A percentile compares a stretch with the other conserved stretches of the same genome.
Conservation (phyloP, 805 yeast species). For the Yarrowia divulgata region DNA sequence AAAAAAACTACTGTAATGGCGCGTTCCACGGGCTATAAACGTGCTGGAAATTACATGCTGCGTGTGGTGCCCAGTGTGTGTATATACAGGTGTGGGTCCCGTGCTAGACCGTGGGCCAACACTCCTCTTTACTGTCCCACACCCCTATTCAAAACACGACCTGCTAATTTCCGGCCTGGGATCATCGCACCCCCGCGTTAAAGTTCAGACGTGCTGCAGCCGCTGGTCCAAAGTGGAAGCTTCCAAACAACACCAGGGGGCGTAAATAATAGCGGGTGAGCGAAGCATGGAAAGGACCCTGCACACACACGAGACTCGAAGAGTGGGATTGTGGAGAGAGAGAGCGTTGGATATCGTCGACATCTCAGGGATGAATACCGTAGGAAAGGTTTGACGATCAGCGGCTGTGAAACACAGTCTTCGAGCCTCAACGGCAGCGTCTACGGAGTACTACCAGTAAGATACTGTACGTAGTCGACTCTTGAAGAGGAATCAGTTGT, state of each 20-base stretch:
- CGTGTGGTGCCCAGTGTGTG: background rate
- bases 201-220: constrained; percentile 9
- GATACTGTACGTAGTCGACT: too few species aligned
- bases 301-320: background rate
- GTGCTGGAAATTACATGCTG: background rate
- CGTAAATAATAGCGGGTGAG: constrained; percentile 11
- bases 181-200: constrained; percentile 21
- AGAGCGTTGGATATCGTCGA: too few species aligned
- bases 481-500: too few species aligned
- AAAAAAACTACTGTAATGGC: background rate
- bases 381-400: too few species aligned
- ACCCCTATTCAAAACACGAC: constrained; percentile 12
- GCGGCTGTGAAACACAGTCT: too few species aligned
- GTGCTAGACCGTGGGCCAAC: background rate
- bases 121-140: background rate
- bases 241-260: constrained; percentile 28
- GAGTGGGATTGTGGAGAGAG: too few species aligned
- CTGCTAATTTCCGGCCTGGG: constrained; percentile 23
- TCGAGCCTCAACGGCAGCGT: too few species aligned
- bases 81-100: background rate
- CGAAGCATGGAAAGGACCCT: constrained; percentile 1
- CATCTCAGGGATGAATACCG: too few species aligned
- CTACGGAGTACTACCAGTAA: too few species aligned
- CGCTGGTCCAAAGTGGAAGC: constrained; percentile 23
- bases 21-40: background rate